A percentile compares a stretch with the other conserved stretches of the same genome.
These are phyloP conservation scores for Penicillium desertorum DNA, from an alignment of 495 filamentous ascomycete species.

Conservation along the genomic window DNA sequence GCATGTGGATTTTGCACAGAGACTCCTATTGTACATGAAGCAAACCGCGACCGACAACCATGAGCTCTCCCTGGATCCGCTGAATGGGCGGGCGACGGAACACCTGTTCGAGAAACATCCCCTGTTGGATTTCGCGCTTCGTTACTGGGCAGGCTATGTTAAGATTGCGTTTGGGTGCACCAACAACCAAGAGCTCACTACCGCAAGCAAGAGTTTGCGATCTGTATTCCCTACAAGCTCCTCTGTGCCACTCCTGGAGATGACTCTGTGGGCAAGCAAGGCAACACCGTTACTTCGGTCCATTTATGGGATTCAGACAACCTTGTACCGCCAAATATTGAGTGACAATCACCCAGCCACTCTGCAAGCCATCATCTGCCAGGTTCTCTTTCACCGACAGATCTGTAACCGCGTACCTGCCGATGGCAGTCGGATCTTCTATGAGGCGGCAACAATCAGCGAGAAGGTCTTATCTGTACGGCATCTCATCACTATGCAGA, in stretches of 20 bases:
- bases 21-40: background rate
- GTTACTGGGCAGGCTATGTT: background rate
- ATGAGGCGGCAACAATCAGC: background rate
- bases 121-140: background rate
- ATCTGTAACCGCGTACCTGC: background rate
- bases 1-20: background rate
- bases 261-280: background rate
- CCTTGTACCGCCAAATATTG: background rate
- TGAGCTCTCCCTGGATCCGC: background rate
- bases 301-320: background rate
- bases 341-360: background rate
- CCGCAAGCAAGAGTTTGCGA: background rate
- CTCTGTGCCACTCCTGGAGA: background rate
- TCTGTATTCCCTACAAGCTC: background rate
- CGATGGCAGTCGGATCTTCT: background rate
- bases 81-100: background rate
- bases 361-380: background rate
- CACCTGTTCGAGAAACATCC: background rate
- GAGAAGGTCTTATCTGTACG: background rate
- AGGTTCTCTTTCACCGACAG: background rate
- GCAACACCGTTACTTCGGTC: background rate
- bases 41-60: background rate
- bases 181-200: background rate
- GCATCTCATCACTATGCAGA: background rate
- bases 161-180: background rate